Base-by-base conservation (phyloP, 225 moss, liverwort and hornwort species). In the Takakia lepidozioides region DNA sequence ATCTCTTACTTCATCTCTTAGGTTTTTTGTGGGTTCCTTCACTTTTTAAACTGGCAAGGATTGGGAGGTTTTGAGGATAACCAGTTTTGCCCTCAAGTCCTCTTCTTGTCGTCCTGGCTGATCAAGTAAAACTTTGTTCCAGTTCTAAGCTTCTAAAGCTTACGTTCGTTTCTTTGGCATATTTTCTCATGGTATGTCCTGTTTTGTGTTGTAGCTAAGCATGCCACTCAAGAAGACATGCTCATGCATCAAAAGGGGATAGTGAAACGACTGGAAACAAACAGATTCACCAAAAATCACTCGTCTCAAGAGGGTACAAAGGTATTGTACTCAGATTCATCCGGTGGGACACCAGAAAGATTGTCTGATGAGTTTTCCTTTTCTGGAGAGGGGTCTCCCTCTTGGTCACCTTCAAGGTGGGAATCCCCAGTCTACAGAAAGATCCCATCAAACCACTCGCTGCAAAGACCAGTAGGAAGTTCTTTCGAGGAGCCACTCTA, bases 391-490 rank as follows among this genome's bases (percentile, higher is more conserved):
- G 76, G 67, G 25, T 81, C 80, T 14, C 80, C 81, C 43, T 72
- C 80, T 27, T 80, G 80, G 80, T 84, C 84, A 47, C 72, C 80
- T 4, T 76, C 69, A 41, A 66, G 75, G 57, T 63, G 73, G 48
- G 78, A 72, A 40, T 64, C 58, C 27, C 52, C 66, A 57, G 20
- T 10, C 24, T 38, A 59, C 42, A 62, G 78, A n/a, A n/a, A n/a
- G n/a, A n/a, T n/a, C n/a, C n/a, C n/a, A n/a, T n/a, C n/a, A n/a
- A n/a, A n/a, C n/a, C n/a, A n/a, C n/a, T n/a, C n/a, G 32, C 11
- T 6, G 32, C 32, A 32, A 32, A 32, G 32, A 32, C 8, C 32
- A 32, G 32, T 7, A 32, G 32, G 32, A 32, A 32, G 0, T 7
- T 6, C 11, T 32, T 32, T 32, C 8, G 32, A 32, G 7, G 11